Conservation (phyloP, 2,329 filamentous ascomycete genomes). For the Neofusicoccum cordaticola region DNA sequence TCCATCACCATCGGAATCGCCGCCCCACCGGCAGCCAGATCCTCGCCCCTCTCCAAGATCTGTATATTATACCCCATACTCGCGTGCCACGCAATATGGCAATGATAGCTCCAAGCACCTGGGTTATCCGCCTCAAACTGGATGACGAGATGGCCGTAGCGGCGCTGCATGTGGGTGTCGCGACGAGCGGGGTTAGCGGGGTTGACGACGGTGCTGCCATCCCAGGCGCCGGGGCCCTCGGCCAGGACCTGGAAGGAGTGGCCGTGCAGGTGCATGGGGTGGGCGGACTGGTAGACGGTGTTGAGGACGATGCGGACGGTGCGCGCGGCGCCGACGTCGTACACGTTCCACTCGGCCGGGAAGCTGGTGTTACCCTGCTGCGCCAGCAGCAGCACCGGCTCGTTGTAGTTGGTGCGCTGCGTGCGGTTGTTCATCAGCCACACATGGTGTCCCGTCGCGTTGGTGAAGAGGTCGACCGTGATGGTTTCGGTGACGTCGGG, state of each 20-base stretch:
- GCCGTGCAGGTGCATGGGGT: constrained; percentile 42
- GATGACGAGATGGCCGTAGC: constrained; percentile 28
- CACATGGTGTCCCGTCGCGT: not conserved
- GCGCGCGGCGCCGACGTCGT: constrained; percentile 28
- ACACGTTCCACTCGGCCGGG: constrained; percentile 34
- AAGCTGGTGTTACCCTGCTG: constrained; percentile 28
- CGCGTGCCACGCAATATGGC: constrained; percentile 36
- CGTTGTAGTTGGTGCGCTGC: constrained; percentile 36
- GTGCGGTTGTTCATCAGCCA: not conserved
- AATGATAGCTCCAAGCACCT: constrained; percentile 35
- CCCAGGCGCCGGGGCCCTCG: constrained; percentile 32
- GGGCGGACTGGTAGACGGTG: constrained; percentile 24
- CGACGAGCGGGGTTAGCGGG: constrained; percentile 38
- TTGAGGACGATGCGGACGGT: constrained; percentile 9
- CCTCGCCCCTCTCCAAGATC: too few relatives aligned
- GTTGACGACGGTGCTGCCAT: constrained; percentile 27
- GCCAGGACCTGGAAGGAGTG: constrained; percentile 47
- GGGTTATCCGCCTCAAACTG: constrained; percentile 38
- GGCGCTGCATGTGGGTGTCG: constrained; percentile 29
- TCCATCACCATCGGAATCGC: too few relatives aligned
- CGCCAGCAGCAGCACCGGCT: constrained; percentile 36
- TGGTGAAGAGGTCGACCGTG: not conserved
- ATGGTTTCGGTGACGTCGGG: not conserved
- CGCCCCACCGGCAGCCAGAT: too few relatives aligned
- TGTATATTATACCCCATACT: not conserved